Conservation (phyloP, 1,284 basidiomycete species). For the Crucibulum parvulum region DNA sequence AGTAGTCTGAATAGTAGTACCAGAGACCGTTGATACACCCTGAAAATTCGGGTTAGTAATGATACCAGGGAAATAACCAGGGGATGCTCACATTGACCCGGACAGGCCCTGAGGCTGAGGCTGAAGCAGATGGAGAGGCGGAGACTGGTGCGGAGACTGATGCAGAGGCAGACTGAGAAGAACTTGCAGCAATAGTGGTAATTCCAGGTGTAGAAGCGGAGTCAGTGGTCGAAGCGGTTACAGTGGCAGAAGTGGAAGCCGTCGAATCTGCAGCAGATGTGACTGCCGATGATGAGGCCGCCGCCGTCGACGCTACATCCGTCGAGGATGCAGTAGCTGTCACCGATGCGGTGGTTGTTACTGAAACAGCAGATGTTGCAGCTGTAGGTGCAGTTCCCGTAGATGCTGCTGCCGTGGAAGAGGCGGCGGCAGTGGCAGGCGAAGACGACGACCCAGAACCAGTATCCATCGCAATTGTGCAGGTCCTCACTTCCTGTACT, state of each 20-base stretch:
- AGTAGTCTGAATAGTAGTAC: neutral
- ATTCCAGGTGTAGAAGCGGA: constrained; percentile 2
- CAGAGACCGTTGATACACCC: constrained; percentile 30
- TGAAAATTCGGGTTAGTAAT: constrained; percentile 10
- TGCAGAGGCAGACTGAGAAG: neutral
- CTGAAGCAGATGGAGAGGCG: constrained; percentile 5
- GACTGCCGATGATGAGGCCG: neutral
- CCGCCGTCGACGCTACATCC: neutral
- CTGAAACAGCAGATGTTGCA: neutral
- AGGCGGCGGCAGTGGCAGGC: constrained; percentile 2
- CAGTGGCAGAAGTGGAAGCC: constrained; percentile 11
- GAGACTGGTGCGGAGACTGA: constrained; percentile 3
- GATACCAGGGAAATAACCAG: neutral
- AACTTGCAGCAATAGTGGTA: neutral
- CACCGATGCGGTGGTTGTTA: neutral
- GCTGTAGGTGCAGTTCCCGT: neutral
- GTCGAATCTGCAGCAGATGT: constrained; percentile 5
- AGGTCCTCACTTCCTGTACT: constrained; percentile 66
- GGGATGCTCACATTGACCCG: neutral
- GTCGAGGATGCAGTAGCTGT: neutral
- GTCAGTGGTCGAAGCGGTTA: constrained; percentile 12
- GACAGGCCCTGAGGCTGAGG: neutral
- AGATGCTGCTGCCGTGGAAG: constrained; percentile 5
- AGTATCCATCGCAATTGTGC: constrained; percentile 48
- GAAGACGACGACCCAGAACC: constrained; percentile 4